Evolutionary conservation across 208 protist genomes (phyloP).

Genomic region (Trypanosoma rangeli): DNA sequence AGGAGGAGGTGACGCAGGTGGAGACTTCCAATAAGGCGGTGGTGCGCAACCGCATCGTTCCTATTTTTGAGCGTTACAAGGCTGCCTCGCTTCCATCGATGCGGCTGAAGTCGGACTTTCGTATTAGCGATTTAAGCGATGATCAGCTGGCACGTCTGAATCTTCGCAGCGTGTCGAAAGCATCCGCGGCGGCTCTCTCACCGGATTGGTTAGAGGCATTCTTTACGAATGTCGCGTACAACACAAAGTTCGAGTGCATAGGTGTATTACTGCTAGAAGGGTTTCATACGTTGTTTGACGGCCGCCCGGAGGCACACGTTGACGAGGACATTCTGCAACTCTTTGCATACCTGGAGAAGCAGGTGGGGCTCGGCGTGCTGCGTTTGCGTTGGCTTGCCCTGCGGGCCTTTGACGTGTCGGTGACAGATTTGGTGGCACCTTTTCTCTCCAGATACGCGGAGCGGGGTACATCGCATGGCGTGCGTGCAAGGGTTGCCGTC

Average conservation of each 20-base stretch:
- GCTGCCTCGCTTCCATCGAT: constrained; percentile 82
- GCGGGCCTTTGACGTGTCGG: not conserved
- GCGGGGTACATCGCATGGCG: not conserved
- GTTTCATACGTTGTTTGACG: constrained; percentile 84
- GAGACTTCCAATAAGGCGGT: constrained; percentile 76
- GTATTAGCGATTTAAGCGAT: constrained; percentile 74
- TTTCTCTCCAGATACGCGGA: not conserved
- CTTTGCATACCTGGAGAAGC: constrained; percentile 82
- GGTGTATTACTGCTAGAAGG: constrained; percentile 81
- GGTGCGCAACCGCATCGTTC: constrained; percentile 77
- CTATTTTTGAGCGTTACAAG: constrained; percentile 87
- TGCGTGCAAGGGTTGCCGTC: not conserved
- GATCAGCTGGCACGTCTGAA: constrained; percentile 70
- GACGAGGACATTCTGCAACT: constrained; percentile 83
- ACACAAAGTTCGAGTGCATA: constrained; percentile 83
- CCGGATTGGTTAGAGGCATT: constrained; percentile 88
- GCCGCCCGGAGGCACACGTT: constrained; percentile 60
- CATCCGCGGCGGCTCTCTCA: constrained; percentile 67
- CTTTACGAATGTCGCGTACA: constrained; percentile 86
- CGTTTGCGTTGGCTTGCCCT: constrained; percentile 12
- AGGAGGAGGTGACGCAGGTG: constrained; percentile 78
- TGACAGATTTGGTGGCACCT: constrained; percentile 18
- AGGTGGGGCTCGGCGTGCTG: constrained; percentile 67
- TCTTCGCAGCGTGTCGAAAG: constrained; percentile 63
- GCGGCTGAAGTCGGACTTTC: constrained; percentile 83